A percentile compares a stretch with the other conserved stretches of the same genome.
These are phyloP conservation scores for Pichia sp. DNA, from an alignment of 1,139 yeast species.

Conservation along the genomic window DNA sequence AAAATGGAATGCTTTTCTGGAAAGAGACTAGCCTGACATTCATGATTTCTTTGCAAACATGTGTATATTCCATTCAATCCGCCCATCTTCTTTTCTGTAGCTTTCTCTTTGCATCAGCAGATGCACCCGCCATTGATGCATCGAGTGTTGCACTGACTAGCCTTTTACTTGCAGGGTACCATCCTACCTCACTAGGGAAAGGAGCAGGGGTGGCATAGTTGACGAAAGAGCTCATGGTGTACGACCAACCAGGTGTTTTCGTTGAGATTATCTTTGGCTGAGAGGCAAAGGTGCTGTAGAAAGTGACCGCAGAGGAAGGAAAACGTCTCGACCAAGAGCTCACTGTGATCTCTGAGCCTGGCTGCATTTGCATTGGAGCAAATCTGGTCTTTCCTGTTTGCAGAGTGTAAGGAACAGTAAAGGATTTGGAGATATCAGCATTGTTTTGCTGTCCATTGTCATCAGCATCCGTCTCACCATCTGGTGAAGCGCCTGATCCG, in stretches of 20 bases:
- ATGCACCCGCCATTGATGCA: conserved; percentile 10
- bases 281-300: conserved; percentile 40
- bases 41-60: neutral
- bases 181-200: conserved; percentile 55
- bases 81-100: conserved; percentile 33
- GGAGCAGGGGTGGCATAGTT: conserved; percentile 70
- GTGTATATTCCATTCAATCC: conserved; percentile 18
- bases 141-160: conserved; percentile 31
- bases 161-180: conserved; percentile 39
- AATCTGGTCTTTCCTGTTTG: conserved; percentile 74
- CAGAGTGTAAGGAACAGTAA: conserved; percentile 56
- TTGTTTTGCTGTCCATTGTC: conserved; percentile 21
- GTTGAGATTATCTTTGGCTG: conserved; percentile 56
- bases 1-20: neutral
- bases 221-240: conserved; percentile 56
- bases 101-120: conserved; percentile 20
- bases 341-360: conserved; percentile 66
- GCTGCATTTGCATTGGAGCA: conserved; percentile 93
- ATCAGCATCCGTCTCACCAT: conserved; percentile 35
- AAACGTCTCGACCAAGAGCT: conserved; percentile 58
- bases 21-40: neutral
- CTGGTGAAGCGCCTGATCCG: conserved; percentile 43
- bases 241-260: conserved; percentile 79
- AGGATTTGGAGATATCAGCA: conserved; percentile 33
- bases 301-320: conserved; percentile 66